Conservation (phyloP, 1,284 basidiomycete genomes). For the Cerrena zonata region DNA sequence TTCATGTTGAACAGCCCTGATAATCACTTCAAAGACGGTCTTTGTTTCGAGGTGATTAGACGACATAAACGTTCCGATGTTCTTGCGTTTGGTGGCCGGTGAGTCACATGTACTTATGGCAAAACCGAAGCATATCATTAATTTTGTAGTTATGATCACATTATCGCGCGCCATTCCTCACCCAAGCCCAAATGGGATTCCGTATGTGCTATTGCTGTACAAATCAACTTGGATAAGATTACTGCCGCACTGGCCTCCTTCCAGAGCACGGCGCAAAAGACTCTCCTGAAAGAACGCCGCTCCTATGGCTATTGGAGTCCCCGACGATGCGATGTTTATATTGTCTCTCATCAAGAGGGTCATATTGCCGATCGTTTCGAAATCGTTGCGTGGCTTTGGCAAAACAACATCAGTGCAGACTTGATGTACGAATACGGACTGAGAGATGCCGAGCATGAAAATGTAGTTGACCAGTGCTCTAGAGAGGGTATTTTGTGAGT, state of each 20-base stretch:
- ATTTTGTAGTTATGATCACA: conserved; percentile 60
- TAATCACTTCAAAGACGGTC: conserved; percentile 64
- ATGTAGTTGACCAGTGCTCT: conserved; percentile 58
- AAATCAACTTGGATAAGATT: conserved; percentile 78
- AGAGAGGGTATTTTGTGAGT: conserved; percentile 74
- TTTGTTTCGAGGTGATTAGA: conserved; percentile 70
- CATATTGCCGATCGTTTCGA: conserved; percentile 74
- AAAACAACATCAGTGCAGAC: conserved; percentile 78
- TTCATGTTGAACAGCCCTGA: conserved; percentile 63
- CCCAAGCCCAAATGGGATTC: conserved; percentile 48
- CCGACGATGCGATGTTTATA: conserved; percentile 77
- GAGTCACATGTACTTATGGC: conserved; percentile 16
- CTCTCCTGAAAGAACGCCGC: conserved; percentile 68
- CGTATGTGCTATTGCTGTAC: conserved; percentile 67
- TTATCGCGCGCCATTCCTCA: conserved; percentile 60
- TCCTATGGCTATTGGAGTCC: conserved; percentile 87
- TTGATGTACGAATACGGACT: conserved; percentile 78
- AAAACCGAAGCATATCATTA: neutral
- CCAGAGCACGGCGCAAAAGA: conserved; percentile 65
- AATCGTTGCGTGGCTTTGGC: conserved; percentile 73
- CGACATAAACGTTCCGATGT: conserved; percentile 66
- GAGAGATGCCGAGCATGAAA: conserved; percentile 55
- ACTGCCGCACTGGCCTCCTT: conserved; percentile 65
- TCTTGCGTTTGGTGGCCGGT: conserved; percentile 77
- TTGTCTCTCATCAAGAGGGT: conserved; percentile 75